A percentile compares a stretch with the other conserved stretches of the same genome.
Evolutionary conservation across 768 basidiomycete genomes (phyloP).

Genomic region (Lentinula edodes): DNA sequence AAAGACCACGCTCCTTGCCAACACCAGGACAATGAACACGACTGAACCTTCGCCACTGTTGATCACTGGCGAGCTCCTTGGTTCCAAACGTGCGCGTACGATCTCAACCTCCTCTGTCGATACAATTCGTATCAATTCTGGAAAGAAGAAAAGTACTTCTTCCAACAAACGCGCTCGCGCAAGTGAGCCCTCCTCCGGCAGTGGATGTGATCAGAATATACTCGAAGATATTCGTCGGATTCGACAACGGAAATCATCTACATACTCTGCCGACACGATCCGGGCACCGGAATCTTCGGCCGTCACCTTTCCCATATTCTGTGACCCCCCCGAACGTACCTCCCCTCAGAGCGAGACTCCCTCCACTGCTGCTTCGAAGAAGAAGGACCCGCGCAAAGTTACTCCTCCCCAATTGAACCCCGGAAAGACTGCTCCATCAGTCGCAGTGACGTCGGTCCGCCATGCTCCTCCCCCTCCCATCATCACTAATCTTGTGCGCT

Average conservation of each 20-base stretch:
- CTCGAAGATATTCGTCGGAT: not conserved
- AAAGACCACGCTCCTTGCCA: slow-evolving; percentile 4
- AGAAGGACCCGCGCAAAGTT: not conserved
- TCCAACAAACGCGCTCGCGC: slow-evolving; percentile 6
- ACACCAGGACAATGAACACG: not conserved
- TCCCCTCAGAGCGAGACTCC: not conserved
- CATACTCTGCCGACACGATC: not conserved
- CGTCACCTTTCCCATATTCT: not conserved
- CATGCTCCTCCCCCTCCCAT: slow-evolving; percentile 7
- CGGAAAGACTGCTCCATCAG: not conserved
- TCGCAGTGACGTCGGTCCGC: not conserved
- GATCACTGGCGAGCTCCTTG: not conserved
- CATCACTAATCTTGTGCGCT: not conserved
- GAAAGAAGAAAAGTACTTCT: slow-evolving; percentile 1
- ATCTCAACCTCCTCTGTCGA: slow-evolving; percentile 6
- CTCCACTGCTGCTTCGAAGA: not conserved
- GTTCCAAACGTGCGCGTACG: slow-evolving; percentile 1
- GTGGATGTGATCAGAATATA: not conserved
- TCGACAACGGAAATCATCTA: not conserved
- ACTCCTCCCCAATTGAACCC: slow-evolving; percentile 5
- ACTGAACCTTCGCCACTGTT: not conserved
- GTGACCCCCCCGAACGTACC: not conserved
- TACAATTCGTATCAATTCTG: slow-evolving; percentile 2
- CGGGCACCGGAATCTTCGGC: not conserved
- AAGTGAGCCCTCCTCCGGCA: not conserved